Evolutionary conservation across 2,329 filamentous ascomycete genomes (phyloP).

Genomic region (Aspergillus costaricaensis): DNA sequence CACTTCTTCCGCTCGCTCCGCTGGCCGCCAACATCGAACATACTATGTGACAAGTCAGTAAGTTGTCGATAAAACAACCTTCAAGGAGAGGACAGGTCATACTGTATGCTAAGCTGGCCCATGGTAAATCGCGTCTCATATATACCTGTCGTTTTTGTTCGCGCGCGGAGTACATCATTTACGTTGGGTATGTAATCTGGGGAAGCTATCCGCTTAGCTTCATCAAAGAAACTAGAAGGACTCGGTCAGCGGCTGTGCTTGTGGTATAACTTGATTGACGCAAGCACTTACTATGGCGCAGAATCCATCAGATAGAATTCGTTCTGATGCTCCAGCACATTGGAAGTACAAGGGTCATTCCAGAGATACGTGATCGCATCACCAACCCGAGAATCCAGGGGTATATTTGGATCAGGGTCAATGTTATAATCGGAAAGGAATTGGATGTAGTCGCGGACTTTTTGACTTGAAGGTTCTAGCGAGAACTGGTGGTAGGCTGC

Average conservation of each 20-base stretch:
- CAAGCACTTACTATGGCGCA: slow-evolving; percentile 79
- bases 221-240: slow-evolving; percentile 81
- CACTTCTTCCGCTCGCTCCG: slow-evolving; percentile 98
- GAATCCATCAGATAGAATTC: slow-evolving; percentile 99
- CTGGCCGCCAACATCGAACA: slow-evolving; percentile 98
- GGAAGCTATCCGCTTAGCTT: slow-evolving; percentile 79
- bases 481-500: slow-evolving; percentile 89
- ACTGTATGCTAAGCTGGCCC: slow-evolving; percentile 99
- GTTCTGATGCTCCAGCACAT: slow-evolving; percentile 87
- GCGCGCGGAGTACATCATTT: slow-evolving; percentile 89
- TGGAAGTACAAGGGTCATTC: slow-evolving; percentile 81
- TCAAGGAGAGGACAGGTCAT: slow-evolving; percentile 46
- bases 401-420: slow-evolving; percentile 83
- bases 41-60: slow-evolving; percentile 58
- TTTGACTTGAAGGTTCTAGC: slow-evolving; percentile 72
- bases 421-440: slow-evolving; percentile 86
- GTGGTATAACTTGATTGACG: neutral
- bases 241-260: slow-evolving; percentile 27
- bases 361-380: slow-evolving; percentile 83
- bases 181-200: slow-evolving; percentile 89
- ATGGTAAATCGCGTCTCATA: slow-evolving; percentile 99
- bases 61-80: slow-evolving; percentile 21
- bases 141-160: slow-evolving; percentile 98
- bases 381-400: slow-evolving; percentile 78
- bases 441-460: slow-evolving; percentile 72